Evolutionary conservation across 2,329 filamentous ascomycete species (phyloP), one percentile per base, ranked within the genome.

Genomic region (Nothophoma quercina): DNA sequence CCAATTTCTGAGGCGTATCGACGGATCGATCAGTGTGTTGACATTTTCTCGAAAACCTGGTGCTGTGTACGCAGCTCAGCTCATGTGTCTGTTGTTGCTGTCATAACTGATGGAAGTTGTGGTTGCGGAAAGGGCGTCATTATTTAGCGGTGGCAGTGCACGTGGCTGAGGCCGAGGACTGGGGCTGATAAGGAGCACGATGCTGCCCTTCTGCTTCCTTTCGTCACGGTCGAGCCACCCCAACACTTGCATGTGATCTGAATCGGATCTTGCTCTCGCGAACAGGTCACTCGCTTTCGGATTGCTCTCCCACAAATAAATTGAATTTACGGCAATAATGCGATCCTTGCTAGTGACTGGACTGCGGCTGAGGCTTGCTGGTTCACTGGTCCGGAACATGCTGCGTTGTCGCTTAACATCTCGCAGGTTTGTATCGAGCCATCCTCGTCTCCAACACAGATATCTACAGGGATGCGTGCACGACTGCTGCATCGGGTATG

Each of bases 401-500:
- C 43, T 43, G 42, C 36, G 42, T 19, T 33, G 42, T 33, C 15
- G 36, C 30, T 42, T 19, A 41, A 38, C 36, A 38, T 38, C 22
- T 40, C 18, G 36, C 36, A 38, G 19, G 7, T 12, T 25, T 26
- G 29, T 28, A 47, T 40, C 49, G 30, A 52, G 35, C 15, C 19
- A 26, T 47, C n/a, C 26, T 28, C 26, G 26, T 22, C 33, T 15
- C 21, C 16, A n/a, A 15, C 9, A 10, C 7, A 13, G 18, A 5
- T 8, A 21, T 29, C 13, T 38, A 38, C 35, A 38, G 16, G 35
- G 35, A 38, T 38, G 35, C 15, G 13, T 25, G 18, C 40, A 18
- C 21, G 21, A 28, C 34, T 40, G 28, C 26, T 51, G 41, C 34
- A 51, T 36, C 35, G 42, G 42, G 29, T 52, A 41, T 52, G 35